Evolutionary conservation across 2,329 filamentous ascomycete genomes (phyloP), one percentile per base, ranked within the genome.

Genomic region (Neonectria faginata): DNA sequence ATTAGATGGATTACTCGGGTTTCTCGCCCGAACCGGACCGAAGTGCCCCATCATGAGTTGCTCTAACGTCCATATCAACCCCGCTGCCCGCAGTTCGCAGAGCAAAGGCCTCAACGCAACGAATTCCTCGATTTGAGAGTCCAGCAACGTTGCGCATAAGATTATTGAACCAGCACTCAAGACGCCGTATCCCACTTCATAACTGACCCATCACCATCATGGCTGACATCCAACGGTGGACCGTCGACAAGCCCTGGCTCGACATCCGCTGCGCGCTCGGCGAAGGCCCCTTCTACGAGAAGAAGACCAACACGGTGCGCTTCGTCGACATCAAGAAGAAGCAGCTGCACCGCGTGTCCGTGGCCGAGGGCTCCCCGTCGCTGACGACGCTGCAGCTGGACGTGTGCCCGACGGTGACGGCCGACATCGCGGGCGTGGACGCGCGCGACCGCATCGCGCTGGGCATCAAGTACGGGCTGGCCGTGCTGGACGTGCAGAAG

Each of bases 261-360:
- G 74, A 79, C 36, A 81, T 89, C 70, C 84, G 87, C 69, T 93
- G 91, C 80, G 82, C 81, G 14, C 85, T 94, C 31, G 91, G 90
- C 68, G 92, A 95, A 79, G 92, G 87, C 0, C 92, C 92, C 1
- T 93, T 89, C 80, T 93, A 89, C 81, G 91, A 94, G 77, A 81
- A 85, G 63, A 81, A 80, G 22, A 88, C 85, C 55, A 85, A 92
- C 77, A 85, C 83, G 51, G 81, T 95, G 63, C 91, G 92, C 68
- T 94, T 93, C 77, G 88, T 94, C 66, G 94, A 97, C 79, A 94
- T 97, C 79, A 91, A 90, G 78, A 88, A 91, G 76, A 86, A 91
- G 76, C 88, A 89, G 66, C 76, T 97, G 50, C 91, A 96, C 81
- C 85, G 86, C 52, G 85, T 96, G 64, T 86, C 92, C 72, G 82